These are phyloP conservation scores for Vitellaria paradoxa DNA, from an alignment of 179 eudicot genomes.

Conservation along the genomic window DNA sequence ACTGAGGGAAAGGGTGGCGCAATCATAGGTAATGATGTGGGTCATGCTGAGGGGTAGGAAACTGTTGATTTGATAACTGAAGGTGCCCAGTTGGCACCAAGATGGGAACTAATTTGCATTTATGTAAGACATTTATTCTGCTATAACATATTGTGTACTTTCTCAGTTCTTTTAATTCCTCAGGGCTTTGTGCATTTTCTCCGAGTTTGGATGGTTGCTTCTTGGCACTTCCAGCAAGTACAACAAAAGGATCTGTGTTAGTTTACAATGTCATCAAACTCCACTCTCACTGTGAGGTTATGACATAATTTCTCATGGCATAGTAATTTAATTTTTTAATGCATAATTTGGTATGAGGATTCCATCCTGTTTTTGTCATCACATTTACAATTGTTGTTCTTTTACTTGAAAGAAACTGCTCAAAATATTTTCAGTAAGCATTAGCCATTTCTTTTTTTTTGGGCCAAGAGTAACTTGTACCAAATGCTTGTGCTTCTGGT, in stretches of 20 bases:
- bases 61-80: not conserved
- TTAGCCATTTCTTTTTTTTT: no score
- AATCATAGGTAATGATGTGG: not conserved
- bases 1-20: not conserved
- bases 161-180: not conserved
- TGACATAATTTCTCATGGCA: not conserved
- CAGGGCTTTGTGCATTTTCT: constrained; percentile 96
- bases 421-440: not conserved
- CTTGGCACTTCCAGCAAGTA: constrained; percentile 93
- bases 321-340: not conserved
- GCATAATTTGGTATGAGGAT: not conserved
- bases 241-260: constrained; percentile 67
- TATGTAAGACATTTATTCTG: not conserved
- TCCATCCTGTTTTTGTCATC: not conserved
- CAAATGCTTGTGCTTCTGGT: not conserved
- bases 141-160: not conserved
- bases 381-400: not conserved
- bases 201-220: constrained; percentile 72
- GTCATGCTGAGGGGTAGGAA: not conserved
- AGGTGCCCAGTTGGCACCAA: not conserved
- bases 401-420: not conserved
- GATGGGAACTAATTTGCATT: not conserved
- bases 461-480: not conserved
- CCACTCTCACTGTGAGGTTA: constrained; percentile 85
- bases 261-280: constrained; percentile 85